Conservation (phyloP, 2,329 filamentous ascomycete species). For the Alternaria sp. region DNA sequence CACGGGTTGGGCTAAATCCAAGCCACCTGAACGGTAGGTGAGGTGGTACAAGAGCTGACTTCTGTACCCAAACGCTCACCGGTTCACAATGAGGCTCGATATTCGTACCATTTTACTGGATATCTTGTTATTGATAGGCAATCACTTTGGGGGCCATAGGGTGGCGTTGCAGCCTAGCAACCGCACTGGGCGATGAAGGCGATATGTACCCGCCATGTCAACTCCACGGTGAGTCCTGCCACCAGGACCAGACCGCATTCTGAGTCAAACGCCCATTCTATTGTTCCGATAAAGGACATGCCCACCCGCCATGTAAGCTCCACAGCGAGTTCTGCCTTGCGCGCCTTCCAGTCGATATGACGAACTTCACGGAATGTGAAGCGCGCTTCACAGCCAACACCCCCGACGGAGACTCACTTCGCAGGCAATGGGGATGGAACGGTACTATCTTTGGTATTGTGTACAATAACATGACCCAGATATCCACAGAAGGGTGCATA, state of each 20-base stretch:
- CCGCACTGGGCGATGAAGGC: background rate
- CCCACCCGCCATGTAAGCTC: background rate
- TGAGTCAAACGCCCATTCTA: background rate
- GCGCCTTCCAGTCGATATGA: background rate
- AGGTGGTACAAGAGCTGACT: background rate
- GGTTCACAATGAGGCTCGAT: background rate
- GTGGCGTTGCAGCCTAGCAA: background rate
- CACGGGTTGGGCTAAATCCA: background rate
- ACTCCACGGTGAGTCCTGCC: background rate
- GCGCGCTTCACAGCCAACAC: conserved; percentile 6
- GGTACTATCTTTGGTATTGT: conserved; percentile 22
- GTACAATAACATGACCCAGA: conserved; percentile 27
- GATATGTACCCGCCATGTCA: background rate
- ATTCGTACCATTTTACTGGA: background rate
- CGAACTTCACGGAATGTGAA: background rate
- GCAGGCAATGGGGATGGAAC: conserved; percentile 23
- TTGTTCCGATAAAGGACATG: background rate
- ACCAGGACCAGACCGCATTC: background rate
- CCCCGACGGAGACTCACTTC: conserved; percentile 7
- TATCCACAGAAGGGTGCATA: conserved; percentile 43
- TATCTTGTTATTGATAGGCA: background rate
- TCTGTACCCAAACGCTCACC: background rate
- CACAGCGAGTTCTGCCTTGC: background rate
- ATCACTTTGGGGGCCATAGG: background rate
- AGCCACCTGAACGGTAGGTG: background rate